Conservation (phyloP, 164 flowering plant species). For the Chimonanthus salicifolius region DNA sequence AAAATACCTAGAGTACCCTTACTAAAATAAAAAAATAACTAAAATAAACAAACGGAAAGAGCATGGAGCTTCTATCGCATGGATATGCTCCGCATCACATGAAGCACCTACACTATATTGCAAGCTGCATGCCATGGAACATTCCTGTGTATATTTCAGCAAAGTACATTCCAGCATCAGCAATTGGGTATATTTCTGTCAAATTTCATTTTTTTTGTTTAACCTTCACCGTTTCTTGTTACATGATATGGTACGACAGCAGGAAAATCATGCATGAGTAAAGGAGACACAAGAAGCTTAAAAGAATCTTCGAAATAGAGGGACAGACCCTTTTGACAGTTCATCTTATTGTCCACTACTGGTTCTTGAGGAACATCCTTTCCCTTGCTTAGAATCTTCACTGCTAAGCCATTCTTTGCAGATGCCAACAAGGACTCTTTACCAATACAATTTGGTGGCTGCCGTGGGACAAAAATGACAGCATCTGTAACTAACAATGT, state of each 20-base stretch:
- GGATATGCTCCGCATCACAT: too few relatives aligned
- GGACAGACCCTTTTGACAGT: slow-evolving; percentile 71
- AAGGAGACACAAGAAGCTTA: background rate
- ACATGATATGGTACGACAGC: background rate
- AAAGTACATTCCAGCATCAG: too few relatives aligned
- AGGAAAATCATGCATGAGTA: background rate
- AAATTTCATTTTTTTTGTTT: too few relatives aligned
- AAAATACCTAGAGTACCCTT: too few relatives aligned
- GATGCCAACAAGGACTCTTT: slow-evolving; percentile 76
- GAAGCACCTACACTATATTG: too few relatives aligned
- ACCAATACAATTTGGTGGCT: slow-evolving; percentile 89
- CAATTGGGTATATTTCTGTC: too few relatives aligned
- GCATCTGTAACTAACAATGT: slow-evolving; percentile 89
- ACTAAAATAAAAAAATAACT: too few relatives aligned
- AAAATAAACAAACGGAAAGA: too few relatives aligned
- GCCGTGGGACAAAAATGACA: slow-evolving; percentile 85
- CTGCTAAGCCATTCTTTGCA: slow-evolving; percentile 93
- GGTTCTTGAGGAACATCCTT: slow-evolving; percentile 78
- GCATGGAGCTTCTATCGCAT: too few relatives aligned
- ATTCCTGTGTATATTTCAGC: too few relatives aligned
- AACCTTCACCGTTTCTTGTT: too few relatives aligned
- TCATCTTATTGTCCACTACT: slow-evolving; percentile 67
- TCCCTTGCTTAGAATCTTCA: slow-evolving; percentile 84
- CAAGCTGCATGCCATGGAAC: too few relatives aligned
- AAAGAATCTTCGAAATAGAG: background rate